Percentiles rank a stretch among this genome's conserved stretches.
Evolutionary conservation across 768 basidiomycete genomes (phyloP).

Genomic region (Pholiota microspora): DNA sequence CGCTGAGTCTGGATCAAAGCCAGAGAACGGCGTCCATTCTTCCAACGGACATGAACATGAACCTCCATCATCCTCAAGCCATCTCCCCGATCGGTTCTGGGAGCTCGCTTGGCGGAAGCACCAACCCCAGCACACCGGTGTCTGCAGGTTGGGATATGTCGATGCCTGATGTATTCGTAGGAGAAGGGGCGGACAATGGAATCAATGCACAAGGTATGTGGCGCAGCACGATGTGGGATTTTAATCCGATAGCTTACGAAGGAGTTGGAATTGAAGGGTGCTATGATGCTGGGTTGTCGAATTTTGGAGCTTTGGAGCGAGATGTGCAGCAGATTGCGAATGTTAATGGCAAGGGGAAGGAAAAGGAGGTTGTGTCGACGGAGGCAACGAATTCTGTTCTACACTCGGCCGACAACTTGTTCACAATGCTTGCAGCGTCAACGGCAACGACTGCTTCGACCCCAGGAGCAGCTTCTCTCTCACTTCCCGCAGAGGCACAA

Average conservation of each 20-base stretch:
- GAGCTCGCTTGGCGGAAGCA: constrained; percentile 29
- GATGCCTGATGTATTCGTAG: constrained; percentile 28
- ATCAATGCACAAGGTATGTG: constrained; percentile 21
- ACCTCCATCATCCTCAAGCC: constrained; percentile 5
- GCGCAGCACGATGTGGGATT: constrained; percentile 16
- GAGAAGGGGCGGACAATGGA: constrained; percentile 1
- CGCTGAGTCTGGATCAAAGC: constrained; percentile 18
- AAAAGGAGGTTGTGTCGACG: not conserved
- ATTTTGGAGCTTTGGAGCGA: constrained; percentile 13
- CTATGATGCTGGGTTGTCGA: not conserved
- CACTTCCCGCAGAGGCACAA: not conserved
- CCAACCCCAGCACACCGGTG: constrained; percentile 34
- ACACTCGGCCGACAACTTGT: not conserved
- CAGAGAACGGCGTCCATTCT: not conserved
- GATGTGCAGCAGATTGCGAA: not conserved
- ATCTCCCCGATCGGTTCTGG: constrained; percentile 29
- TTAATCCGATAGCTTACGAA: constrained; percentile 12
- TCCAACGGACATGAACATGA: not conserved
- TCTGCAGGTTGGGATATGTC: constrained; percentile 35
- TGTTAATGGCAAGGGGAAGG: not conserved
- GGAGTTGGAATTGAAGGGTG: constrained; percentile 4
- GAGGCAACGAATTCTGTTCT: not conserved
- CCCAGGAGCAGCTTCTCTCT: not conserved
- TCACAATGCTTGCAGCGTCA: too few relatives aligned
- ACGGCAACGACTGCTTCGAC: not conserved